Percentiles rank a stretch among this genome's conserved stretches.
Conservation (phyloP, 202 grass and related monocot species). For the Setaria viridis region DNA sequence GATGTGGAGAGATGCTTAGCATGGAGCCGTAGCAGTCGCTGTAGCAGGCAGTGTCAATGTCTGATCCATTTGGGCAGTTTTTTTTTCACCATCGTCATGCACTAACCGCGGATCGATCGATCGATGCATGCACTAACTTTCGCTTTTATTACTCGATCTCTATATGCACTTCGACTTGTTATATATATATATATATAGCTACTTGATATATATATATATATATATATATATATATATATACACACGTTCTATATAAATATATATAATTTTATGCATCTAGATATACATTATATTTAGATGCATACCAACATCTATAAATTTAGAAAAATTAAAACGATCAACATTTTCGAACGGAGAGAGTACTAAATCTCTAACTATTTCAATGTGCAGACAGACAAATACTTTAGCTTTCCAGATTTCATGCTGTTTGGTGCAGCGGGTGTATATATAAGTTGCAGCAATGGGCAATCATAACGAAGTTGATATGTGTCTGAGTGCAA, state of each 20-base stretch:
- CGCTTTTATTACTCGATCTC: not conserved
- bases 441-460: not conserved
- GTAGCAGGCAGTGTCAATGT: not conserved
- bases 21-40: not conserved
- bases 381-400: conserved; percentile 29
- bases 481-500: not conserved
- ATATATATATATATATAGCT: not conserved
- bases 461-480: not conserved
- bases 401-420: conserved; percentile 27
- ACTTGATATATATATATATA: not conserved
- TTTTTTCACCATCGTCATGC: not conserved
- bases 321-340: too few relatives aligned
- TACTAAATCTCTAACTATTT: not conserved
- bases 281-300: too few relatives aligned
- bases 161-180: not conserved
- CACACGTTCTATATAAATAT: too few relatives aligned
- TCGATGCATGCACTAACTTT: not conserved
- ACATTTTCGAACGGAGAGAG: too few relatives aligned
- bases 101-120: not conserved
- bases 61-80: not conserved
- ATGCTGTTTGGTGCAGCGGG: not conserved
- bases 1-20: not conserved
- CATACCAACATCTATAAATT: too few relatives aligned
- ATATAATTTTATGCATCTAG: too few relatives aligned
- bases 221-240: too few relatives aligned